phyloP scores from a whole-genome alignment of 441 rosid species.

The Eutrema salsugineum region DNA sequence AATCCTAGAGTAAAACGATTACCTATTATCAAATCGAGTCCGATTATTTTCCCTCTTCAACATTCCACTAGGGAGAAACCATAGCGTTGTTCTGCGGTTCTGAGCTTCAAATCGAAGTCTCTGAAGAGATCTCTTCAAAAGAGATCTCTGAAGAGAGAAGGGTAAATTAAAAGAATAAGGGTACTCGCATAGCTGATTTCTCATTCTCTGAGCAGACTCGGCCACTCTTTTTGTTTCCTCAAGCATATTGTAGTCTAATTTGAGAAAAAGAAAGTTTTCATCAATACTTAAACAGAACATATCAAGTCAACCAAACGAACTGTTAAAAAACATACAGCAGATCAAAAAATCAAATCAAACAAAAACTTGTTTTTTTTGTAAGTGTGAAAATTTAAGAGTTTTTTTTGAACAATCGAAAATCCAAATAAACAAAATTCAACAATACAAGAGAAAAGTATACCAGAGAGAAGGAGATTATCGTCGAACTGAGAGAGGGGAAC shows the following conservation, averaged over 20 bases:
- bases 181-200: slow-evolving; percentile 39
- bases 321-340: not conserved
- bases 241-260: slow-evolving; percentile 67
- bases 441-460: slow-evolving; percentile 33
- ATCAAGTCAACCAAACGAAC: too few relatives aligned
- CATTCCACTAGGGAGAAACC: slow-evolving; percentile 71
- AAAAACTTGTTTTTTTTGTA: not conserved
- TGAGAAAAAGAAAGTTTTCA: not conserved
- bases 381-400: not conserved
- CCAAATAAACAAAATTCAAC: not conserved
- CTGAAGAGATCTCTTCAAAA: too few relatives aligned
- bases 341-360: not conserved
- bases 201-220: slow-evolving; percentile 64
- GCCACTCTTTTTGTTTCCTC: slow-evolving; percentile 79
- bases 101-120: slow-evolving; percentile 51
- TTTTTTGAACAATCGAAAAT: too few relatives aligned
- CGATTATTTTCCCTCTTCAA: slow-evolving; percentile 64
- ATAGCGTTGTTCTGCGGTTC: slow-evolving; percentile 55
- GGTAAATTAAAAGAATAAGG: slow-evolving; percentile 41
- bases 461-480: slow-evolving; percentile 65
- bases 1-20: not conserved
- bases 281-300: not conserved
- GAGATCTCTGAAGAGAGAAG: slow-evolving; percentile 21
- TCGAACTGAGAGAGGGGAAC: slow-evolving; percentile 73
- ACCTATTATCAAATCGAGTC: slow-evolving; percentile 49